Evolutionary conservation across 2,329 filamentous ascomycete species (phyloP).

Genomic region (Lithohypha guttulata): DNA sequence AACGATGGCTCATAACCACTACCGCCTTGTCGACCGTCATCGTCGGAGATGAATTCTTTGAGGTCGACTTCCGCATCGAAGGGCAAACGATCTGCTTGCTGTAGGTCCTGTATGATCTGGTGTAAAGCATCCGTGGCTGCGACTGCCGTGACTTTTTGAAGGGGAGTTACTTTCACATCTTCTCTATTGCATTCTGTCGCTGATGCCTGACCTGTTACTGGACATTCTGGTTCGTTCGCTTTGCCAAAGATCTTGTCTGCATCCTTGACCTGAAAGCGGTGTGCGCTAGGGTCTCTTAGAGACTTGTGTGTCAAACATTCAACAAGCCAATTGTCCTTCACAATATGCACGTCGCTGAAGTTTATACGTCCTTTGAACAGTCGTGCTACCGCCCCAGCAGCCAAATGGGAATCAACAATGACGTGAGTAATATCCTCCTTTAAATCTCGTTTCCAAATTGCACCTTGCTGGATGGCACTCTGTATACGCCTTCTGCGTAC

Average conservation of each 20-base stretch:
- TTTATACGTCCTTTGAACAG: conserved; percentile 12
- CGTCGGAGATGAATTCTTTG: conserved; percentile 38
- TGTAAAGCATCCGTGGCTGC: conserved; percentile 48
- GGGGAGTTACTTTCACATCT: no score
- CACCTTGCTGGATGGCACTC: conserved; percentile 66
- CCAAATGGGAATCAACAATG: conserved; percentile 51
- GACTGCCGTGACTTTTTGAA: conserved; percentile 15
- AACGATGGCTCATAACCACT: not conserved
- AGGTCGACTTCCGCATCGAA: conserved; percentile 30
- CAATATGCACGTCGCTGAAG: conserved; percentile 21
- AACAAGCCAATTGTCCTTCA: conserved; percentile 57
- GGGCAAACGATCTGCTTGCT: conserved; percentile 19
- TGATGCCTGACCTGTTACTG: not conserved
- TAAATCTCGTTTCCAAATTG: conserved; percentile 54
- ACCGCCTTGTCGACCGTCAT: conserved; percentile 8
- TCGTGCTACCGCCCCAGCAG: conserved; percentile 3
- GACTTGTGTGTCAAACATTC: conserved; percentile 54
- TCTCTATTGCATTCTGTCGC: not conserved
- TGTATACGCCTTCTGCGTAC: conserved; percentile 60
- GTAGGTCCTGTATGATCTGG: conserved; percentile 52
- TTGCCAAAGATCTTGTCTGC: conserved; percentile 1
- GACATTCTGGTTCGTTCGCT: not conserved
- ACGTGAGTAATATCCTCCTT: conserved; percentile 17
- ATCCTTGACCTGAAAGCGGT: conserved; percentile 45
- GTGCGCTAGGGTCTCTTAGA: conserved; percentile 49